These are phyloP conservation scores for Naganishia sp. DNA, from an alignment of 1,284 basidiomycete genomes.

Conservation along the genomic window DNA sequence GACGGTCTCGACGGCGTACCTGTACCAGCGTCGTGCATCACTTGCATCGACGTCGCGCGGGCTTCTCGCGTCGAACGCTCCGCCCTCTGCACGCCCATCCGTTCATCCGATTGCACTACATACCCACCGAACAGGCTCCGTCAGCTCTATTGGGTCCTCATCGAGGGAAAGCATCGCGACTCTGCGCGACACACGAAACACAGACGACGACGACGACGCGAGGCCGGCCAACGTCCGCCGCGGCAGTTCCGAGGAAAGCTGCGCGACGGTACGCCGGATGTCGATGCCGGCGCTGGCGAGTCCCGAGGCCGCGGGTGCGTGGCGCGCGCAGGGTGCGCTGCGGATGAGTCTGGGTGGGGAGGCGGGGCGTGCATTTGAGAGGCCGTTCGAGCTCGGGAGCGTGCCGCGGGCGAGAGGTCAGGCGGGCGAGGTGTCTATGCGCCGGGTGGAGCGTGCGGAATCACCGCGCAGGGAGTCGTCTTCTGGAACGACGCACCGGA, in stretches of 20 bases:
- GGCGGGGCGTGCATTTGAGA: neutral
- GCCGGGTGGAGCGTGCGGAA: neutral
- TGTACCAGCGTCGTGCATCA: constrained; percentile 19
- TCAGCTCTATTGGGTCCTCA: constrained; percentile 5
- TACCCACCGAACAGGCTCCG: constrained; percentile 1
- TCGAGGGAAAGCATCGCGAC: constrained; percentile 22
- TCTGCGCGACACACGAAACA: constrained; percentile 9
- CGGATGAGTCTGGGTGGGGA: neutral
- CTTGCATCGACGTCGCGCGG: constrained; percentile 22
- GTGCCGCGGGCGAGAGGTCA: neutral
- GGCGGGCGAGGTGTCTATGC: neutral
- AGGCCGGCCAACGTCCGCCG: neutral
- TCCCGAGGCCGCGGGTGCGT: neutral
- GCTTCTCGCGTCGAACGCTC: constrained; percentile 8
- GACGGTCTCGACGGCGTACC: constrained; percentile 24
- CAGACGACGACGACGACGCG: neutral
- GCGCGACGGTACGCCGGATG: constrained; percentile 16
- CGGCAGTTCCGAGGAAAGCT: constrained; percentile 4
- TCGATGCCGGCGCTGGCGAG: constrained; percentile 24
- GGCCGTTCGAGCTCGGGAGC: constrained; percentile 8
- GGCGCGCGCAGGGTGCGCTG: neutral
- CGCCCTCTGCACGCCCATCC: neutral
- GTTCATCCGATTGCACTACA: neutral
- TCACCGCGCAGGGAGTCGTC: neutral
- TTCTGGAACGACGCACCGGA: neutral